phyloP scores from a whole-genome alignment of 164 flowering plant genomes.

The Annona cherimola region DNA sequence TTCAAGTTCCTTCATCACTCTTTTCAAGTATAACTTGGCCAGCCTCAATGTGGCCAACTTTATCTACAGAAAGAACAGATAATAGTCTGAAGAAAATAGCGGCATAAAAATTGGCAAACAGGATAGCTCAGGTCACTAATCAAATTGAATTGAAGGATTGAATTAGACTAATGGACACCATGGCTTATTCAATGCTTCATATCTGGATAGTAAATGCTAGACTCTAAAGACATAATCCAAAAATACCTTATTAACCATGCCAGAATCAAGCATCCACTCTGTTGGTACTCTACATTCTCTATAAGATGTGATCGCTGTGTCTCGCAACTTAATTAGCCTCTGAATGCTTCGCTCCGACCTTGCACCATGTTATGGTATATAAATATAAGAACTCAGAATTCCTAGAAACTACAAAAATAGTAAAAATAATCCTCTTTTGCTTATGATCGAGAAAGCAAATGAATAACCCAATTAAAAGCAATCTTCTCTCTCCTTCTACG shows the following conservation, averaged over 20 bases:
- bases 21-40: slow-evolving; percentile 51
- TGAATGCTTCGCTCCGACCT: slow-evolving; percentile 60
- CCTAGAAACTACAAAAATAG: not conserved
- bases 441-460: not conserved
- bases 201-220: not conserved
- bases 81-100: not conserved
- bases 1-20: slow-evolving; percentile 53
- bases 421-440: not conserved
- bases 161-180: not conserved
- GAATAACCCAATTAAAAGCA: not conserved
- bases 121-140: not conserved
- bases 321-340: slow-evolving; percentile 40
- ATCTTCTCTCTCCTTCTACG: slow-evolving; percentile 1
- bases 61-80: slow-evolving; percentile 35
- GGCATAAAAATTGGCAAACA: not conserved
- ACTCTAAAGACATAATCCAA: not conserved
- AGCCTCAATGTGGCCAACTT: slow-evolving; percentile 55
- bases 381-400: slow-evolving; percentile 1
- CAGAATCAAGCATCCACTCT: slow-evolving; percentile 75
- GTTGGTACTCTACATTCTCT: slow-evolving; percentile 43
- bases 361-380: slow-evolving; percentile 2
- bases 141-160: not conserved
- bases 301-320: slow-evolving; percentile 38
- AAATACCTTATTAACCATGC: slow-evolving; percentile 50
- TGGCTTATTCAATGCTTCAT: not conserved